Percentiles rank a stretch among this genome's conserved stretches.
phyloP scores from a whole-genome alignment of 305 asterid genomes.

The Rubia peregrina region DNA sequence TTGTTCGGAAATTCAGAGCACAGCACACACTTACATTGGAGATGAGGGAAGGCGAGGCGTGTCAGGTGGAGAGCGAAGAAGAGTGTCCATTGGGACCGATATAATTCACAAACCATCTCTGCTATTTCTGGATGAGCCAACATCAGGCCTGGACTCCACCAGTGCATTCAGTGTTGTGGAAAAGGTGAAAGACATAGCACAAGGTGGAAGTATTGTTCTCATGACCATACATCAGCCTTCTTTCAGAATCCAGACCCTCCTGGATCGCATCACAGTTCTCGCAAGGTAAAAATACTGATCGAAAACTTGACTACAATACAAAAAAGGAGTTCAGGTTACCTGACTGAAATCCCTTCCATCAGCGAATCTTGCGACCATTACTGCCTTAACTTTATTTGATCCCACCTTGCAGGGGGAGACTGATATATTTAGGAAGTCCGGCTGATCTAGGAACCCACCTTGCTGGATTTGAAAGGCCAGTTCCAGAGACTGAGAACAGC shows the following conservation, averaged over 20 bases:
- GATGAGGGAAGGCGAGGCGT: constrained; percentile 80
- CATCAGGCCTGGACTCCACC: constrained; percentile 87
- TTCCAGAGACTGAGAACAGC: constrained; percentile 81
- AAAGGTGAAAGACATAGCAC: constrained; percentile 77
- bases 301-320: neutral
- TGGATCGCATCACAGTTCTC: constrained; percentile 65
- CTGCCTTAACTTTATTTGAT: neutral
- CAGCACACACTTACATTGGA: constrained; percentile 73
- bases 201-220: constrained; percentile 71
- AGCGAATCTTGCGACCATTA: too few relatives aligned
- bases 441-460: constrained; percentile 40
- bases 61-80: constrained; percentile 75
- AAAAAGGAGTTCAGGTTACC: neutral
- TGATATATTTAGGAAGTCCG: constrained; percentile 66
- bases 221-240: constrained; percentile 94
- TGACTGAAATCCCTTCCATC: too few relatives aligned
- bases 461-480: constrained; percentile 64
- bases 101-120: constrained; percentile 87
- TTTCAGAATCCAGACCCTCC: constrained; percentile 69
- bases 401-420: constrained; percentile 53
- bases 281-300: constrained; percentile 42
- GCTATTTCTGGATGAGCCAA: constrained; percentile 80
- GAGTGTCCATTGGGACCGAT: constrained; percentile 84
- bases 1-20: constrained; percentile 36
- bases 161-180: constrained; percentile 83